phyloP scores from a whole-genome alignment of 371 early-diverging fungal species.

The Mortierella sp. region DNA sequence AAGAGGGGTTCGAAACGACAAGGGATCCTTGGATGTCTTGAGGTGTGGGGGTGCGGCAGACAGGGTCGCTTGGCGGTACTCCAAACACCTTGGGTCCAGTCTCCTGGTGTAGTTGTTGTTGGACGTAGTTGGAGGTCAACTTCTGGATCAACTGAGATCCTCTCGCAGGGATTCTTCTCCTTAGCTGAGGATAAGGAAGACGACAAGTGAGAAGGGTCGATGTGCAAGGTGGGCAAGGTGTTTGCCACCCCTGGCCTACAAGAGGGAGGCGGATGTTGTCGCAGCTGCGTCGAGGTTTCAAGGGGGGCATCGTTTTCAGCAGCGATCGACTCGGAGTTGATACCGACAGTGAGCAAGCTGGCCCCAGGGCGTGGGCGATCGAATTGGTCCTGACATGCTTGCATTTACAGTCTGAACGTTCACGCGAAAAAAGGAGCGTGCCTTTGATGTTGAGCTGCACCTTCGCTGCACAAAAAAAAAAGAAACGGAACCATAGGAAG shows the following conservation, averaged over 20 bases:
- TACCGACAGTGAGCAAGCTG: too few relatives aligned
- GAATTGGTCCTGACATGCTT: too few relatives aligned
- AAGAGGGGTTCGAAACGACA: conserved; percentile 5
- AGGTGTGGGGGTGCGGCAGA: background rate
- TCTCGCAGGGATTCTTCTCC: conserved; percentile 21
- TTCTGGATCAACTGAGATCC: conserved; percentile 26
- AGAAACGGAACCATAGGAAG: too few relatives aligned
- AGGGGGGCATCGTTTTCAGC: too few relatives aligned
- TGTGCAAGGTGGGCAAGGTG: conserved; percentile 22
- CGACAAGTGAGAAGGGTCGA: conserved; percentile 9
- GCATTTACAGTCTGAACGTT: too few relatives aligned
- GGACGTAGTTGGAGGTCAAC: background rate
- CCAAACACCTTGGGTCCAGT: background rate
- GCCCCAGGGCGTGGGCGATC: too few relatives aligned
- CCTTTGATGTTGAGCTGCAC: too few relatives aligned
- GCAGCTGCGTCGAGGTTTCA: too few relatives aligned
- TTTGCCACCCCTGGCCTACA: background rate
- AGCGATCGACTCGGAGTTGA: too few relatives aligned
- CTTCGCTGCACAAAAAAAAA: too few relatives aligned
- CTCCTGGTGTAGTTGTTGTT: conserved; percentile 5
- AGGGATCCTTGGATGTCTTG: conserved; percentile 6
- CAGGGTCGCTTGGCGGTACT: background rate
- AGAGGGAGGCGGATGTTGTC: background rate
- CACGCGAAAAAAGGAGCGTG: too few relatives aligned
- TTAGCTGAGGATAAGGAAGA: background rate